Base-by-base conservation (phyloP, 192 early-diverging fungal genomes). In the Funneliformis mosseae region DNA sequence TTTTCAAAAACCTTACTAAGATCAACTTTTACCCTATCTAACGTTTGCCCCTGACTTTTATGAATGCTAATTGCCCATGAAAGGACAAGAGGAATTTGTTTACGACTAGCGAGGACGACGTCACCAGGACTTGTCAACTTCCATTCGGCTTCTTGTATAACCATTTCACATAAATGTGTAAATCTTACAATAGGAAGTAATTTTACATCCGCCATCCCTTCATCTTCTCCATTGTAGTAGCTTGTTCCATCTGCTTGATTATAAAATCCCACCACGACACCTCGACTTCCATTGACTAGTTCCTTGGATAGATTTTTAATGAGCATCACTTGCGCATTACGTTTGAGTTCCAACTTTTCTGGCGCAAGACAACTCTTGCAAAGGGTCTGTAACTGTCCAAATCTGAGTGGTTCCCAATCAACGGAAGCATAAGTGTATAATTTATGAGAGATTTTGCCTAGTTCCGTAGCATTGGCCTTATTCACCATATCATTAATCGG, bases 31-130 rank as follows among this genome's bases (percentile, higher is more conserved):
- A 94, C 88, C 28, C 91, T 86, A 41, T 94, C 93, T 18, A 96
- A 87, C 8, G 95, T 95, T 85, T 96, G 95, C 2, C 95, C 95
- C 81, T 96, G 95, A 78, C 90, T 91, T 82, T 96, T 96, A 80
- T 96, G 95, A 67, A 96, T 95, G 43, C 93, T 94, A 78, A 95
- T 83, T 4, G 94, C 94, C 95, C 95, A 96, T 7, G 95, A 94
- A 38, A 95, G 82, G 27, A 93, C 87, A n/a, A 96, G 70, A 7
- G 95, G 95, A 39, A 95, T 77, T 45, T 83, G 81, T 62, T 74
- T 83, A 67, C 90, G 81, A 25, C 18, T 38, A 38, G 83, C 87
- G 41, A 79, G 81, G 14, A 82, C 46, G 55, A 43, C 25, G 9
- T 64, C 79, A 80, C 85, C 83, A 33, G 71, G 78, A 12, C 81